Evolutionary conservation across 306 rosid species (phyloP).

Genomic region (Quercus variabilis): DNA sequence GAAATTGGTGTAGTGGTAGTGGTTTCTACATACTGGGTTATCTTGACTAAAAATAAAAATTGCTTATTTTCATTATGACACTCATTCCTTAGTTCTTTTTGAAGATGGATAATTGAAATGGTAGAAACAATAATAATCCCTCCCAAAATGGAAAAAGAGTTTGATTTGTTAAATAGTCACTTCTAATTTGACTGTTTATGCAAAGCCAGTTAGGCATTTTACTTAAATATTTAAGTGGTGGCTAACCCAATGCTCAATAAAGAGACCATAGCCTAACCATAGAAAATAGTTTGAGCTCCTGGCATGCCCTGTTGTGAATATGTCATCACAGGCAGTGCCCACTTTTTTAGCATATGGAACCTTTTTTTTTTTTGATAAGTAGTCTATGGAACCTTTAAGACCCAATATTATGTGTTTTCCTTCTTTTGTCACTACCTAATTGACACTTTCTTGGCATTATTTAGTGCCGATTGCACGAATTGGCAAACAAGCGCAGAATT

Average conservation of each 20-base stretch:
- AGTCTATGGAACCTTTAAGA: neutral
- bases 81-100: neutral
- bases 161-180: neutral
- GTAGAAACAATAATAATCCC: neutral
- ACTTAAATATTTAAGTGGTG: neutral
- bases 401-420: neutral
- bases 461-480: conserved; percentile 88
- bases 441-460: neutral
- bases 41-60: neutral
- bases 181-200: neutral
- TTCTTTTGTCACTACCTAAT: conserved; percentile 4
- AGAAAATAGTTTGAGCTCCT: neutral
- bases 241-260: neutral
- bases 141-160: neutral
- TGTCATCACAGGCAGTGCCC: neutral
- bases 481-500: conserved; percentile 92
- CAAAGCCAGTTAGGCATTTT: neutral
- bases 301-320: neutral
- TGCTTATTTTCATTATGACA: neutral
- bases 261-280: neutral
- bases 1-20: neutral
- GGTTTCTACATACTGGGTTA: neutral
- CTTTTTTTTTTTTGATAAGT: too few species aligned
- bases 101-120: neutral
- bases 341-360: neutral